Evolutionary conservation across 352 stramenopile genomes (phyloP).

Genomic region (Elongisporangium senticosum): DNA sequence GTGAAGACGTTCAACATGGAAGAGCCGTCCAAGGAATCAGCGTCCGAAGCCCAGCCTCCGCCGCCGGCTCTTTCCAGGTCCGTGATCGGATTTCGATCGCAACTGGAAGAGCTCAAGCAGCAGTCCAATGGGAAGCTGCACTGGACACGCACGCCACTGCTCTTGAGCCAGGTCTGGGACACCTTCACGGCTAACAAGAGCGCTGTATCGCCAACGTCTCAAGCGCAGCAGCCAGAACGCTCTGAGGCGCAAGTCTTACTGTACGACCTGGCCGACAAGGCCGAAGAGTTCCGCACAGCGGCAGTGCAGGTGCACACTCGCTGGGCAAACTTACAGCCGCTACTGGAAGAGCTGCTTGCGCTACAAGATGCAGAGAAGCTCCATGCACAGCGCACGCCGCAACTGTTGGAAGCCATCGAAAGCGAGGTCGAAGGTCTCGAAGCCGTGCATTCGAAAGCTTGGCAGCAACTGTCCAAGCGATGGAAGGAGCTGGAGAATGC

Average conservation of each 20-base stretch:
- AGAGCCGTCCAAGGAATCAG: not conserved
- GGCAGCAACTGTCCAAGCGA: conserved; percentile 33
- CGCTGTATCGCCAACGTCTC: not conserved
- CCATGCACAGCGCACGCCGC: conserved; percentile 29
- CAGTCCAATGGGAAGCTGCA: conserved; percentile 32
- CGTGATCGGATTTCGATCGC: conserved; percentile 36
- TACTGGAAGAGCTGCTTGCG: conserved; percentile 35
- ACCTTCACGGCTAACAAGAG: conserved; percentile 33
- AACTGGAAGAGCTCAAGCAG: conserved; percentile 29
- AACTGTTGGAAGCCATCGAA: conserved; percentile 25
- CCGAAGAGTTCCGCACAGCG: conserved; percentile 23
- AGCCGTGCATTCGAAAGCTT: conserved; percentile 32
- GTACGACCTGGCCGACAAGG: conserved; percentile 19
- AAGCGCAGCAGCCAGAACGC: not conserved
- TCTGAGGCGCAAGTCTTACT: conserved; percentile 16
- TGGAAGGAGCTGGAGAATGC: conserved; percentile 25
- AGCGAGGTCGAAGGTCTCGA: conserved; percentile 39
- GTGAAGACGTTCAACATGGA: not conserved
- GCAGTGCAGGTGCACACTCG: conserved; percentile 39
- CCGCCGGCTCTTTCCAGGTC: conserved; percentile 23
- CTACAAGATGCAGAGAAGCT: conserved; percentile 34
- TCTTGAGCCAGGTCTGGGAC: conserved; percentile 46
- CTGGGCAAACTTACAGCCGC: conserved; percentile 43
- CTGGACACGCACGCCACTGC: conserved; percentile 37
- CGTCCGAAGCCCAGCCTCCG: conserved; percentile 15